Evolutionary conservation across 2,329 filamentous ascomycete species (phyloP).

Genomic region (Geosmithia flava): DNA sequence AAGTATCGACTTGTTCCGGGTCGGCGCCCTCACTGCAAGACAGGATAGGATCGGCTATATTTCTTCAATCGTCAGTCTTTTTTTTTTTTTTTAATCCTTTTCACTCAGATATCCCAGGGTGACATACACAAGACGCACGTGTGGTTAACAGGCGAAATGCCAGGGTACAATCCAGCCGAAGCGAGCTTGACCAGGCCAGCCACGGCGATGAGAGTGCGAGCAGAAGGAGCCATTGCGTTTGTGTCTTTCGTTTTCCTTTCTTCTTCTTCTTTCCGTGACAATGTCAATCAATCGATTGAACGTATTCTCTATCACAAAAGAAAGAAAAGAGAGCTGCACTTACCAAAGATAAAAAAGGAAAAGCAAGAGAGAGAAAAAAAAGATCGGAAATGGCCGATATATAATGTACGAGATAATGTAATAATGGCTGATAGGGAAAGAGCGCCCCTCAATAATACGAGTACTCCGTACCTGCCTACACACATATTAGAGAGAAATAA

Average conservation of each 20-base stretch:
- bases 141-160: slow-evolving; percentile 39
- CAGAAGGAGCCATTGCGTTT: slow-evolving; percentile 12
- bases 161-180: slow-evolving; percentile 24
- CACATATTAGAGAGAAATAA: neutral
- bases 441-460: neutral
- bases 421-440: too few species aligned
- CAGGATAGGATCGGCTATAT: slow-evolving; percentile 17
- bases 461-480: neutral
- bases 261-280: neutral
- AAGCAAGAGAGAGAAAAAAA: neutral
- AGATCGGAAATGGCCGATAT: too few species aligned
- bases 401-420: neutral
- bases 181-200: slow-evolving; percentile 16
- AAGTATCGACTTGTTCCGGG: slow-evolving; percentile 39
- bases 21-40: slow-evolving; percentile 36
- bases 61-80: neutral
- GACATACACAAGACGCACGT: slow-evolving; percentile 35
- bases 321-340: neutral
- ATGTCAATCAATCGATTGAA: neutral
- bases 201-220: slow-evolving; percentile 8
- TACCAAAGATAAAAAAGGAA: neutral
- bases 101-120: neutral
- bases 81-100: neutral
- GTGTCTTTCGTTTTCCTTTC: too few species aligned
- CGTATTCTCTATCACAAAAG: neutral